Evolutionary conservation across 441 rosid species (phyloP).

Genomic region (Eruca vesicaria): DNA sequence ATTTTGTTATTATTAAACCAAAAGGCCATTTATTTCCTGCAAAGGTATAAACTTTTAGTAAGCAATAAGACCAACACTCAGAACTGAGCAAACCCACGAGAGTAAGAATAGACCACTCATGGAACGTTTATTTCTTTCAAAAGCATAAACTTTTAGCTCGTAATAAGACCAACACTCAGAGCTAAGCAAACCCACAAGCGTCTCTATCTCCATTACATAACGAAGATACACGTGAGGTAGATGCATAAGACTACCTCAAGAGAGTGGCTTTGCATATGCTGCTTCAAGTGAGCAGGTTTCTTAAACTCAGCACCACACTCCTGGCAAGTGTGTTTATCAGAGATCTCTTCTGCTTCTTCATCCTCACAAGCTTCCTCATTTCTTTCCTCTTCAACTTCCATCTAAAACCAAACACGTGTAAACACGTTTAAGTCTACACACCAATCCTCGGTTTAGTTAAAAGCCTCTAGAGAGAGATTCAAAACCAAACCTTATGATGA

Average conservation of each 20-base stretch:
- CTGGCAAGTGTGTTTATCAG: constrained; percentile 41
- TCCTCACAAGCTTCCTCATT: constrained; percentile 30
- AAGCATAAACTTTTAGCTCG: constrained; percentile 18
- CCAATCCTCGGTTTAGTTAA: not conserved
- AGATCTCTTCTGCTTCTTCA: constrained; percentile 5
- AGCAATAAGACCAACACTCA: not conserved
- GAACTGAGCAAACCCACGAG: not conserved
- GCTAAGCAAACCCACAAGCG: not conserved
- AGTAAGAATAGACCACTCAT: not conserved
- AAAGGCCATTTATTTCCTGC: constrained; percentile 47
- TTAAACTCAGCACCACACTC: constrained; percentile 72
- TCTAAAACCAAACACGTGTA: constrained; percentile 33
- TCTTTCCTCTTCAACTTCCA: constrained; percentile 45
- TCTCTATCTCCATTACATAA: not conserved
- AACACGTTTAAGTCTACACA: not conserved
- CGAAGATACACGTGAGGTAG: not conserved
- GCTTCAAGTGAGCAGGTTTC: constrained; percentile 78
- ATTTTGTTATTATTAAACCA: constrained; percentile 14
- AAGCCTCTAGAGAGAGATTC: not conserved
- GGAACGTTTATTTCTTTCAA: constrained; percentile 51
- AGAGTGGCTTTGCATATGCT: constrained; percentile 80
- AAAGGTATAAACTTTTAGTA: constrained; percentile 35
- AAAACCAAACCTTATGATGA: constrained; percentile 50
- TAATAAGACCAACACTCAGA: not conserved
- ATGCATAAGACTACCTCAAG: constrained; percentile 49